phyloP scores from a whole-genome alignment of 768 basidiomycete species.

The Hericium erinaceus region DNA sequence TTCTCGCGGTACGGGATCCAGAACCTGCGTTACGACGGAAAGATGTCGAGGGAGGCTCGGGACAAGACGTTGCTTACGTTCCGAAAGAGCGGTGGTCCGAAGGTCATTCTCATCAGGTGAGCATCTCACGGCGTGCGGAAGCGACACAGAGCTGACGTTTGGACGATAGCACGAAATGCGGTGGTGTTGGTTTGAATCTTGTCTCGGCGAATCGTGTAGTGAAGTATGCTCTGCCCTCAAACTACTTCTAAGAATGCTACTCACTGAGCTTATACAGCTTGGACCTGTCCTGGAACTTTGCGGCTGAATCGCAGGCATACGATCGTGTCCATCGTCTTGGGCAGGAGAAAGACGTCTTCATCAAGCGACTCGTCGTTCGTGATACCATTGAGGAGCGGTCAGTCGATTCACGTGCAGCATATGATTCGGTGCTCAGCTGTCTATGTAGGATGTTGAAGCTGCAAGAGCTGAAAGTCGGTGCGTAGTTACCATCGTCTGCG shows the following conservation, averaged over 20 bases:
- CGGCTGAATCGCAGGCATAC: conserved; percentile 59
- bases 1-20: conserved; percentile 51
- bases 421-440: neutral
- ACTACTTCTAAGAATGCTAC: neutral
- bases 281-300: conserved; percentile 70
- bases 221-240: conserved; percentile 33
- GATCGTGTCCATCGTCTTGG: conserved; percentile 59
- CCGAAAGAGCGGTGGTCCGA: conserved; percentile 46
- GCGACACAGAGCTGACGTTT: neutral
- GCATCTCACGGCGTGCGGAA: conserved; percentile 1
- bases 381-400: conserved; percentile 67
- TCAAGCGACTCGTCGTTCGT: conserved; percentile 58
- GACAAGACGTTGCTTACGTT: conserved; percentile 44
- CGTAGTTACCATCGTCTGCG: conserved; percentile 6
- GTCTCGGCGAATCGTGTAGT: conserved; percentile 61
- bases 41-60: conserved; percentile 46
- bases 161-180: conserved; percentile 45
- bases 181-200: conserved; percentile 61
- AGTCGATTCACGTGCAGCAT: neutral
- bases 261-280: conserved; percentile 30
- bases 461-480: conserved; percentile 57
- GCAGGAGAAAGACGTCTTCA: conserved; percentile 57
- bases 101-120: conserved; percentile 59
- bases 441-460: conserved; percentile 42
- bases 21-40: conserved; percentile 57